These are phyloP conservation scores for Lepidium africanum DNA, from an alignment of 345 rosid genomes.

Conservation along the genomic window DNA sequence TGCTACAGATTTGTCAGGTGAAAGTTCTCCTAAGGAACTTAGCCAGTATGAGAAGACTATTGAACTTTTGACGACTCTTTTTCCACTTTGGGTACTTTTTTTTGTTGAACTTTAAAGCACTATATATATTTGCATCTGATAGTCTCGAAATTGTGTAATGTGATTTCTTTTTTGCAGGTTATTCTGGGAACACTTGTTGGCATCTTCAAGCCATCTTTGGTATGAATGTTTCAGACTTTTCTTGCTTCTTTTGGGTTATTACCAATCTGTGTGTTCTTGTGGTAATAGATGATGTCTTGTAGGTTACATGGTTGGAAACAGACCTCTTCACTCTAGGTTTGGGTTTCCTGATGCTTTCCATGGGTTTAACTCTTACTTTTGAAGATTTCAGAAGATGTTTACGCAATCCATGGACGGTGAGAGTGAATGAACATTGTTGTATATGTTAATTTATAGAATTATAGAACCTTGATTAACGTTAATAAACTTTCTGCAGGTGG, in stretches of 20 bases:
- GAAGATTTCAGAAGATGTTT: slow-evolving; percentile 86
- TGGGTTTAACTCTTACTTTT: slow-evolving; percentile 91
- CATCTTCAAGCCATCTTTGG: slow-evolving; percentile 84
- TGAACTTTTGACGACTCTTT: slow-evolving; percentile 82
- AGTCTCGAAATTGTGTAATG: not conserved
- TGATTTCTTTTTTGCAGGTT: slow-evolving; percentile 42
- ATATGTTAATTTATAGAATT: not conserved
- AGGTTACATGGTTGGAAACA: slow-evolving; percentile 95
- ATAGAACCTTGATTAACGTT: not conserved
- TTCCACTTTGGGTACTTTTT: slow-evolving; percentile 76
- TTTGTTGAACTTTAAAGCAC: not conserved
- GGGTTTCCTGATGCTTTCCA: slow-evolving; percentile 97
- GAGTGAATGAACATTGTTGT: slow-evolving; percentile 13
- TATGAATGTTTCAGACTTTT: slow-evolving; percentile 22
- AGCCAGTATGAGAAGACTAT: slow-evolving; percentile 70
- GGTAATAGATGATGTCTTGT: slow-evolving; percentile 1
- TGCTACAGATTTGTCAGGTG: slow-evolving; percentile 56
- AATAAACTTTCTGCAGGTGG: slow-evolving; percentile 57
- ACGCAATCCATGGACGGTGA: slow-evolving; percentile 97
- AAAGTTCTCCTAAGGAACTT: slow-evolving; percentile 39
- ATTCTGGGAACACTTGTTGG: slow-evolving; percentile 84
- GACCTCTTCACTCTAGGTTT: slow-evolving; percentile 82
- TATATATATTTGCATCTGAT: not conserved
- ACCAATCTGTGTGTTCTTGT: not conserved
- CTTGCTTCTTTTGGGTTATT: not conserved